phyloP scores from a whole-genome alignment of 768 basidiomycete species.

The Tulasnella sp. region DNA sequence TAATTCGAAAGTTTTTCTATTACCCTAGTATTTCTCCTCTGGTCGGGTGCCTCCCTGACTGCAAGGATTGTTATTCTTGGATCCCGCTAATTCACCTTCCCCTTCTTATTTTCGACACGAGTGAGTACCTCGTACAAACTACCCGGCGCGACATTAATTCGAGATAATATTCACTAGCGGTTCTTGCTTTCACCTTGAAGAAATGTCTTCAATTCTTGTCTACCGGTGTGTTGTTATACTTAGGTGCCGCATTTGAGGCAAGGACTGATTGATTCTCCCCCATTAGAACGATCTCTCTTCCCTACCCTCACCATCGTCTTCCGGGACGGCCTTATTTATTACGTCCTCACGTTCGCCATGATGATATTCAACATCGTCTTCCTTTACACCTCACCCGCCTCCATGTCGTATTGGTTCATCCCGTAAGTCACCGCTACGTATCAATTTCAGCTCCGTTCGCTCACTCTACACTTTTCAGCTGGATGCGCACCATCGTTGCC shows the following conservation, averaged over 20 bases:
- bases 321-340: conserved; percentile 18
- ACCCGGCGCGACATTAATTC: neutral
- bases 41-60: conserved; percentile 8
- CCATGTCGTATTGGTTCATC: conserved; percentile 16
- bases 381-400: neutral
- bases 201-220: conserved; percentile 2
- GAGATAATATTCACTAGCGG: neutral
- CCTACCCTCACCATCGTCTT: conserved; percentile 13
- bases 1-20: conserved; percentile 10
- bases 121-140: neutral
- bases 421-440: neutral
- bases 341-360: neutral
- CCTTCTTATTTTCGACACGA: conserved; percentile 9
- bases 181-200: neutral
- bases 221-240: neutral
- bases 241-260: too few relatives aligned
- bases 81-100: conserved; percentile 8
- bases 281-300: neutral
- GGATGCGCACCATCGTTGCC: neutral
- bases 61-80: conserved; percentile 19
- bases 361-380: conserved; percentile 18
- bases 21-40: neutral
- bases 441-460: neutral
- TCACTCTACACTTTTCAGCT: neutral
- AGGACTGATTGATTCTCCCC: neutral